Percentiles rank a stretch among this genome's conserved stretches.
phyloP scores from a whole-genome alignment of 1,284 basidiomycete genomes.

The Apiotrichum gracile region DNA sequence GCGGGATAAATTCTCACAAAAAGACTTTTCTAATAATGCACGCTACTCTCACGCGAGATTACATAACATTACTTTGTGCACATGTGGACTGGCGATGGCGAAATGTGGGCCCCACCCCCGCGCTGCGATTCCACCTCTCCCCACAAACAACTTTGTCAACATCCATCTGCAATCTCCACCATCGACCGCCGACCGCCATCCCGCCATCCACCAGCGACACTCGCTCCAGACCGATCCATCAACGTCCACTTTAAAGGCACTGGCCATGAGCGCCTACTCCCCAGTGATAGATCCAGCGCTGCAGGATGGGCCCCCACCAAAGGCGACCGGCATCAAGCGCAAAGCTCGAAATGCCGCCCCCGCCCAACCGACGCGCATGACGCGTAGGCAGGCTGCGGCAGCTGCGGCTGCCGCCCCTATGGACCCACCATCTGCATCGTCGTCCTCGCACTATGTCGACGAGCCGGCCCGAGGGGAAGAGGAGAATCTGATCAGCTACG shows the following conservation, averaged over 20 bases:
- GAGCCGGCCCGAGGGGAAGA: conserved; percentile 34
- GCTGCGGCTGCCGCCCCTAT: background rate
- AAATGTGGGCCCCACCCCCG: background rate
- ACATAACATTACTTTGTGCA: too few species aligned
- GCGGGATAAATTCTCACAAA: too few species aligned
- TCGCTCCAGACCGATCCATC: background rate
- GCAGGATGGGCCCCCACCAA: conserved; percentile 3
- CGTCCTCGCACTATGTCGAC: background rate
- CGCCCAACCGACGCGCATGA: background rate
- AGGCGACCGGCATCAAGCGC: conserved; percentile 7
- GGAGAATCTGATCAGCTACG: conserved; percentile 31
- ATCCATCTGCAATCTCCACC: background rate
- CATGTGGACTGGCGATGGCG: too few species aligned
- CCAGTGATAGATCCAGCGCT: conserved; percentile 11
- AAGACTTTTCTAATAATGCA: too few species aligned
- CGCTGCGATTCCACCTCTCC: background rate
- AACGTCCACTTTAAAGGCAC: background rate
- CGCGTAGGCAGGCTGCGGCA: background rate
- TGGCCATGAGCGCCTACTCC: background rate
- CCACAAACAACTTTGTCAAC: background rate
- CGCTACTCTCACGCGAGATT: too few species aligned
- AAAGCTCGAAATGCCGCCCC: conserved; percentile 1
- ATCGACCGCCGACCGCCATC: background rate
- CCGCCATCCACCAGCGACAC: background rate
- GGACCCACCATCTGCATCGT: background rate